Evolutionary conservation across 768 basidiomycete species (phyloP).

Genomic region (Sistotremastrum niveocremeum): DNA sequence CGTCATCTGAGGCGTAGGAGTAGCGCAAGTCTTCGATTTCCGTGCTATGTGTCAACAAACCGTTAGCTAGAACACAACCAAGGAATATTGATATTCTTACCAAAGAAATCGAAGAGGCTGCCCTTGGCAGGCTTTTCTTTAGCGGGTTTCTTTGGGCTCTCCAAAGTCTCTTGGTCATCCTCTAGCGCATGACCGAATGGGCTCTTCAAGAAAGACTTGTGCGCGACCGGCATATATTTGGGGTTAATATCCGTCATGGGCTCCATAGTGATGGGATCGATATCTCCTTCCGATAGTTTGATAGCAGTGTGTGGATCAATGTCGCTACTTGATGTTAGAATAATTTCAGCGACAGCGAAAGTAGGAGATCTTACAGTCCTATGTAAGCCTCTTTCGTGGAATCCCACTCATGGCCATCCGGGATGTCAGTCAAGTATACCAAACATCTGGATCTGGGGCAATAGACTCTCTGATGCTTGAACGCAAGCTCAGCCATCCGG

Average conservation of each 20-base stretch:
- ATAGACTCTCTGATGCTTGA: constrained; percentile 86
- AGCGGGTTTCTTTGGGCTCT: constrained; percentile 37
- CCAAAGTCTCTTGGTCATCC: constrained; percentile 7
- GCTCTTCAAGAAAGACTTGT: constrained; percentile 28
- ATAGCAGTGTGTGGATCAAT: constrained; percentile 52
- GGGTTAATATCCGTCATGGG: constrained; percentile 76
- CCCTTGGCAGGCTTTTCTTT: constrained; percentile 13
- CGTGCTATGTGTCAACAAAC: constrained; percentile 22
- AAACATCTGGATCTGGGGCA: constrained; percentile 54
- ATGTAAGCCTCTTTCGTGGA: constrained; percentile 57
- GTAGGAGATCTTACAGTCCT: constrained; percentile 36
- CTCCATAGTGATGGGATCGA: constrained; percentile 52
- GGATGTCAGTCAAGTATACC: constrained; percentile 52
- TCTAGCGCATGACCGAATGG: constrained; percentile 9
- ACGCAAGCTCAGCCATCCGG: constrained; percentile 77
- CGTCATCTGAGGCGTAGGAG: too few relatives aligned
- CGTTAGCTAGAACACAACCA: constrained; percentile 2
- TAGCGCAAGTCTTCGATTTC: too few relatives aligned
- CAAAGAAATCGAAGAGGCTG: constrained; percentile 50
- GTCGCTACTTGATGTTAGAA: constrained; percentile 29
- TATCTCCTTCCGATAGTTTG: constrained; percentile 50
- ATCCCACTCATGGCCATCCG: constrained; percentile 40
- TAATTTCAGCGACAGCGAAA: neutral
- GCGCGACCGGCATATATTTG: constrained; percentile 37
- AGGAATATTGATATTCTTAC: constrained; percentile 24